Evolutionary conservation across 208 protist genomes (phyloP).

Genomic region (Kentomonas sorsogonicus): DNA sequence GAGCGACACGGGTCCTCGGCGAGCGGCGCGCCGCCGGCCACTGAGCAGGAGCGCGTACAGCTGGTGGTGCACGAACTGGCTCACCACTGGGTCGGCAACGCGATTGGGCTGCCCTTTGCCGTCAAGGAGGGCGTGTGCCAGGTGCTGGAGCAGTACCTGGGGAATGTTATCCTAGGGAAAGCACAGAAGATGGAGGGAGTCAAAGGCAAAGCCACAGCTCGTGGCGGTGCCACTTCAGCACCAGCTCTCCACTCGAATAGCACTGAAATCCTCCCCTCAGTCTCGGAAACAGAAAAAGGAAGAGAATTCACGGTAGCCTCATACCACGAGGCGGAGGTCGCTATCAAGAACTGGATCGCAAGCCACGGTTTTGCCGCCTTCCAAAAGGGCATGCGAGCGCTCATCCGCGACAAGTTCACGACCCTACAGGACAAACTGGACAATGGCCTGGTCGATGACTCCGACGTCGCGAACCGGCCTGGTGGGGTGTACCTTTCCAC

Average conservation of each 20-base stretch:
- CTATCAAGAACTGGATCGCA: constrained; percentile 28
- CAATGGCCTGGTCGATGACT: too few relatives aligned
- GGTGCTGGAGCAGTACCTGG: constrained; percentile 68
- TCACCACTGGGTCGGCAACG: constrained; percentile 86
- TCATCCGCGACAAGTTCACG: constrained; percentile 27
- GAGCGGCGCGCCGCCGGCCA: constrained; percentile 10
- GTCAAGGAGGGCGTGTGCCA: constrained; percentile 86
- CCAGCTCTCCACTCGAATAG: too few relatives aligned
- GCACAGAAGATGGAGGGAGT: constrained; percentile 17
- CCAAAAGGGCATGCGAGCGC: constrained; percentile 16
- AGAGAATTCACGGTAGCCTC: constrained; percentile 66
- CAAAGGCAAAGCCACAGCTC: constrained; percentile 6
- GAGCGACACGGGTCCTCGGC: neutral
- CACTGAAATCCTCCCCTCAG: too few relatives aligned
- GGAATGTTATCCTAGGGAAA: constrained; percentile 40
- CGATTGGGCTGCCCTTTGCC: constrained; percentile 70
- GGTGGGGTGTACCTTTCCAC: too few relatives aligned
- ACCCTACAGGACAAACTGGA: constrained; percentile 7
- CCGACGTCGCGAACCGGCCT: too few relatives aligned
- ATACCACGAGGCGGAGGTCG: constrained; percentile 50
- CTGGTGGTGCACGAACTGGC: constrained; percentile 83
- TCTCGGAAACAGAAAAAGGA: constrained; percentile 40
- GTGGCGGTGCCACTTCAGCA: neutral
- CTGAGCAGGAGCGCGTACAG: constrained; percentile 31
- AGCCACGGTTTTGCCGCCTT: constrained; percentile 36